Conservation (phyloP, 2,329 filamentous ascomycete genomes). For the Zymoseptoria tritici region DNA sequence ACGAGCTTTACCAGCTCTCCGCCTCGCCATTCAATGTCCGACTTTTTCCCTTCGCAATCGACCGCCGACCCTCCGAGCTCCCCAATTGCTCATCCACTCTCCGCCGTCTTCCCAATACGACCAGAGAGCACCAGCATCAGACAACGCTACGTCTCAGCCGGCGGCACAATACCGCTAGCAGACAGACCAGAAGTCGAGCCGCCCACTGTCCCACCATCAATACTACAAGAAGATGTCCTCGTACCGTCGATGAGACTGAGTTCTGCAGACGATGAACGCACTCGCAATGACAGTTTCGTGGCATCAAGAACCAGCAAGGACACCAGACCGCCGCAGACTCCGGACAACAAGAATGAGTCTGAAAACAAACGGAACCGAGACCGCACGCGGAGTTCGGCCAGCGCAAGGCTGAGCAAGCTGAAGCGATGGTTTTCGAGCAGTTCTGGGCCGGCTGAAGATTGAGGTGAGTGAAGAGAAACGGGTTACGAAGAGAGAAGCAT, state of each 20-base stretch:
- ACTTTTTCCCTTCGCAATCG: not conserved
- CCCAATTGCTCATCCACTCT: not conserved
- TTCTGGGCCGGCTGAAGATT: not conserved
- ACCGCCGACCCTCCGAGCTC: not conserved
- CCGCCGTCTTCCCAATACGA: not conserved
- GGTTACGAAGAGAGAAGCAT: not conserved
- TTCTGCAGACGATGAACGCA: not conserved
- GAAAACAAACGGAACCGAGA: not conserved
- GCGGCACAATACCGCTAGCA: not conserved
- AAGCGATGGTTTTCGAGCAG: not conserved
- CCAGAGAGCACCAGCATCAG: not conserved
- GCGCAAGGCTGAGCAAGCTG: not conserved
- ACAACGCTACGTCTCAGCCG: not conserved
- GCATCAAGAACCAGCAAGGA: not conserved
- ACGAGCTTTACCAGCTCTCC: conserved; percentile 1
- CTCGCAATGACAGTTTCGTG: not conserved
- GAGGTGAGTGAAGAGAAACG: not conserved
- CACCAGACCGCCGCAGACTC: not conserved
- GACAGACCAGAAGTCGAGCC: not conserved
- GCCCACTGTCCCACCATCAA: not conserved
- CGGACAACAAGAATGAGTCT: not conserved
- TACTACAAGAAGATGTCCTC: not conserved
- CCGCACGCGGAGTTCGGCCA: not conserved
- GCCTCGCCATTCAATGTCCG: not conserved
- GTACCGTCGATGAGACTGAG: not conserved